Base-by-base conservation (phyloP, 352 stramenopile species). In the Pythium chondricola region DNA sequence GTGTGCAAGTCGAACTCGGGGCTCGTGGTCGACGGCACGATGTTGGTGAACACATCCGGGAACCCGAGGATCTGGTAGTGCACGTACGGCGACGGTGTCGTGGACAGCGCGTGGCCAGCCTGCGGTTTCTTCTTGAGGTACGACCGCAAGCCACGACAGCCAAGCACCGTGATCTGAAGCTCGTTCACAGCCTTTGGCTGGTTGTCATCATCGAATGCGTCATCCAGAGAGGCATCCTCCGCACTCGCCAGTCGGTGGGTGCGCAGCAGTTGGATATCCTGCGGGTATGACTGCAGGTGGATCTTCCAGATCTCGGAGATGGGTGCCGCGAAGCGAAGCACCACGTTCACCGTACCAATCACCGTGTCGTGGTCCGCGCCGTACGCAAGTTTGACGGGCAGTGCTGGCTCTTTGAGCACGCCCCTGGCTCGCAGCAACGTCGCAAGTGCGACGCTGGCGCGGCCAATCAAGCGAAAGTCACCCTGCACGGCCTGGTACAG, bases 61-160 rank as follows among this genome's bases (percentile, higher is more conserved):
- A 93, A 95, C 5, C 79, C 81, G 1, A 97, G 65, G 6, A 97
- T 59, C 55, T 97, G 87, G 50, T 95, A 96, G 53, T 96, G 85
- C 1, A 89, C 84, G 43, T 96, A 97, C 1, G 87, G 66, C 9
- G 72, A 89, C 13, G 74, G 81, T 7, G 68, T 52, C 24, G 54
- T 68, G 27, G 65, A 69, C 35, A 73, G 27, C 2, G 17, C 0
- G 26, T 49, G 18, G 6, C 26, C 56, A 6, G n/a, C 56, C 4
- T 39, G 53, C 8, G 43, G 18, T 41, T 69, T 69, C 17, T 65
- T 74, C 44, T 79, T 71, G 7, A 57, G 61, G 26, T 71, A 75
- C 2, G 69, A 79, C 3, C 46, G 59, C 22, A 91, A 64, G 0
- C 75, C 73, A 13, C 69, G 63, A 43, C 79, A 91, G 0, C 56